These are phyloP conservation scores for Populus tremula DNA, from an alignment of 345 rosid species.

Conservation along the genomic window DNA sequence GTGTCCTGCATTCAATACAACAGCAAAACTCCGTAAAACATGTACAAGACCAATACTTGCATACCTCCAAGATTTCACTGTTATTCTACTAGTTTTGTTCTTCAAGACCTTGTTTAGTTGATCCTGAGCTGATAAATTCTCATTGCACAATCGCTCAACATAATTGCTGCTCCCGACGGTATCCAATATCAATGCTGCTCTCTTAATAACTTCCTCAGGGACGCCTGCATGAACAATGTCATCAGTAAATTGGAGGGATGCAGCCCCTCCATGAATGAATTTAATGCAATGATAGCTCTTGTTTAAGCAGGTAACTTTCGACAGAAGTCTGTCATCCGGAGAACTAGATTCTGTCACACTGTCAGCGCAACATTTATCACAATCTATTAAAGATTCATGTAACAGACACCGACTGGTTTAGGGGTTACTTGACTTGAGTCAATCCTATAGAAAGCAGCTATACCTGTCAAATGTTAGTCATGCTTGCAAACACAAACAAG, in stretches of 20 bases:
- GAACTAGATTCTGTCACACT: no score
- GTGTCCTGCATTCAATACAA: conserved; percentile 50
- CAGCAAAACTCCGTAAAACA: not conserved
- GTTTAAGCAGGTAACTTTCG: not conserved
- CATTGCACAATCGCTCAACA: conserved; percentile 51
- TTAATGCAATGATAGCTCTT: not conserved
- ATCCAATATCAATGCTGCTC: conserved; percentile 68
- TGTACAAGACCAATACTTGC: not conserved
- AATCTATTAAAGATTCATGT: not conserved
- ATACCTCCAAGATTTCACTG: not conserved
- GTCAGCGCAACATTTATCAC: no score
- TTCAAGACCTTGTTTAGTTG: conserved; percentile 55
- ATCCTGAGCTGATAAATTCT: conserved; percentile 60
- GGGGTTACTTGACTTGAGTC: not conserved
- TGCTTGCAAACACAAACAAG: not conserved
- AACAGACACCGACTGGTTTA: not conserved
- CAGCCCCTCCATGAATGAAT: not conserved
- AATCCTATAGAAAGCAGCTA: not conserved
- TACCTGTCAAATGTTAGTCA: not conserved
- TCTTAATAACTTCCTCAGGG: conserved; percentile 71
- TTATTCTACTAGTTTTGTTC: not conserved
- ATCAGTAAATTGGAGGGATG: not conserved
- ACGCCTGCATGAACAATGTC: conserved; percentile 46
- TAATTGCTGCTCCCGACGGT: conserved; percentile 43
- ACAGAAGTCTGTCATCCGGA: no score